phyloP scores from a whole-genome alignment of 179 eudicot genomes.

The Silene vulgaris region DNA sequence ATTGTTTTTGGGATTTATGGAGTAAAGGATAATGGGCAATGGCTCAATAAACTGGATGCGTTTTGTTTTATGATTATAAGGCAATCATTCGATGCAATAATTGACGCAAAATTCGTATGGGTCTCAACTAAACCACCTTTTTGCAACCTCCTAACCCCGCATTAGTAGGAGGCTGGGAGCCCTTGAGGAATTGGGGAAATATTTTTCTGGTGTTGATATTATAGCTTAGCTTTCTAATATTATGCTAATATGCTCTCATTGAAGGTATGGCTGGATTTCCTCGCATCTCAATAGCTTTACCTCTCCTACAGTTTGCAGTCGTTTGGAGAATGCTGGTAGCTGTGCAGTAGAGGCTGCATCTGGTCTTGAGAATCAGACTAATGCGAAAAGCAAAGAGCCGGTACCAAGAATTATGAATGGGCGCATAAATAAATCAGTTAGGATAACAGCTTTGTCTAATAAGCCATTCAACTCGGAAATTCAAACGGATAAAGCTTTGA shows the following conservation, averaged over 20 bases:
- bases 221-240: slow-evolving; percentile 12
- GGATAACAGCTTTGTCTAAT: slow-evolving; percentile 27
- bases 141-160: neutral
- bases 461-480: slow-evolving; percentile 26
- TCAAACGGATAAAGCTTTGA: slow-evolving; percentile 25
- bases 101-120: too few species aligned
- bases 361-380: slow-evolving; percentile 21
- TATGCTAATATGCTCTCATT: slow-evolving; percentile 22
- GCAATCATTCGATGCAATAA: too few species aligned
- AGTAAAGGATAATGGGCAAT: neutral
- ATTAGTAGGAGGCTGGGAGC: neutral
- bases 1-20: neutral
- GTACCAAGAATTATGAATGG: slow-evolving; percentile 22
- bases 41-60: neutral
- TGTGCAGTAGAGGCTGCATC: slow-evolving; percentile 24
- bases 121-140: neutral
- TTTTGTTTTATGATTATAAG: neutral
- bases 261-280: slow-evolving; percentile 46
- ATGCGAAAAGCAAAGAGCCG: slow-evolving; percentile 20
- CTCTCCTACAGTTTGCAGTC: slow-evolving; percentile 12
- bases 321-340: slow-evolving; percentile 22
- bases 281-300: slow-evolving; percentile 25
- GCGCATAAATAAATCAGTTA: slow-evolving; percentile 27
- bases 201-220: neutral
- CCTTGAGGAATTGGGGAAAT: neutral